Evolutionary conservation across 768 basidiomycete species (phyloP), one percentile per base, ranked within the genome.

Genomic region (Lentinula sp.): DNA sequence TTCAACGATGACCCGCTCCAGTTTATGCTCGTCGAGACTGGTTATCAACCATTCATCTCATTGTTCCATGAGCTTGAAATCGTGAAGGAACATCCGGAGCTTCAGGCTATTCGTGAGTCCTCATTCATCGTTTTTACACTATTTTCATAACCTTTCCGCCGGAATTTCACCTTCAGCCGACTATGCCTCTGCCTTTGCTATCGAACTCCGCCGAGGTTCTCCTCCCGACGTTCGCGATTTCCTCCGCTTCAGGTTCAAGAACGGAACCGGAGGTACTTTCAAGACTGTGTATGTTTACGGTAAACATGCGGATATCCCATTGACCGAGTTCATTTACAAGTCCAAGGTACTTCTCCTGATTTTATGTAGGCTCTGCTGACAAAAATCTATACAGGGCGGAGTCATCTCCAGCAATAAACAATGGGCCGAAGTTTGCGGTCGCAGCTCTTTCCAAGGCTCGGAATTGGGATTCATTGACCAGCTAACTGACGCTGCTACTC

Each of bases 41-140:
- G 90, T 64, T 95, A 95, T 79, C 93, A 94, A 72, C 87, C 93
- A 13, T 92, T 95, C 83, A 86, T 94, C 68, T 93, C 91, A 4
- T 80, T 95, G 72, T 89, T 95, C 83, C 84, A 86, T 70, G 82
- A 89, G 72, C 84, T 90, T 18, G 89, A 88, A 60, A 74, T 88
- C 60, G 65, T 73, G 65, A 75, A 81, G 63, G 73, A 80, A 31
- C 73, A 84, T 69, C 87, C 88, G 1, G 81, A 87, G 58, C 71
- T 87, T 64, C 72, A 75, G 53, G 84, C 78, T 45, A 81, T 91
- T 63, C 87, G 89, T 91, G 69, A 69, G 89, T 83, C 28, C 11
- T 52, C 18, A 37, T 28, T 28, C 28, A 28, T 28, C 3, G 28
- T 3, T 4, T 3, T 28, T 3, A 28, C 28, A 3, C 28, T 28